These are phyloP conservation scores for Mycosarcoma maydis DNA, from an alignment of 1,284 basidiomycete genomes.

Conservation along the genomic window DNA sequence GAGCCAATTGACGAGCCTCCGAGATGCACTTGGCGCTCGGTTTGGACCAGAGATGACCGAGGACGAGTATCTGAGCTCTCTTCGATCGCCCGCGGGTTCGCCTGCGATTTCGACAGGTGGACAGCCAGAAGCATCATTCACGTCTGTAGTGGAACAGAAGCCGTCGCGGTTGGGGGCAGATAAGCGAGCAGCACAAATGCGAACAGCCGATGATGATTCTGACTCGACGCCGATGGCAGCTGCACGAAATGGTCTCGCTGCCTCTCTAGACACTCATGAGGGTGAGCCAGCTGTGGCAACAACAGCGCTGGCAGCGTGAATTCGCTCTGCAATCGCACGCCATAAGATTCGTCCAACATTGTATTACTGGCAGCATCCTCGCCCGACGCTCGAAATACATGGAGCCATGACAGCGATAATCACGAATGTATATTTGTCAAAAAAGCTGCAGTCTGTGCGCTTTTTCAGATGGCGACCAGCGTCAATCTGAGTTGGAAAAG, in stretches of 20 bases:
- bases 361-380: too few species aligned
- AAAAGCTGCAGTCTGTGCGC: too few species aligned
- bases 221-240: conserved; percentile 15
- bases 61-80: conserved; percentile 43
- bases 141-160: conserved; percentile 6
- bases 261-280: too few species aligned
- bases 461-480: too few species aligned
- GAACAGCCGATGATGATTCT: conserved; percentile 10
- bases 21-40: conserved; percentile 11
- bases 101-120: conserved; percentile 39
- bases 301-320: too few species aligned
- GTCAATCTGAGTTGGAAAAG: too few species aligned
- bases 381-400: too few species aligned
- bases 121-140: conserved; percentile 9
- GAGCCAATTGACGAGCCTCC: conserved; percentile 12
- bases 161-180: neutral
- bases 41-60: conserved; percentile 34
- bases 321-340: too few species aligned
- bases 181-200: neutral
- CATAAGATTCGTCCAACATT: too few species aligned
- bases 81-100: conserved; percentile 39
- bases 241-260: conserved; percentile 7
- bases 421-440: too few species aligned
- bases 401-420: too few species aligned
- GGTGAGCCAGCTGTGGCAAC: too few species aligned